phyloP scores from a whole-genome alignment of 768 basidiomycete genomes.

The Boletus sensibilis region DNA sequence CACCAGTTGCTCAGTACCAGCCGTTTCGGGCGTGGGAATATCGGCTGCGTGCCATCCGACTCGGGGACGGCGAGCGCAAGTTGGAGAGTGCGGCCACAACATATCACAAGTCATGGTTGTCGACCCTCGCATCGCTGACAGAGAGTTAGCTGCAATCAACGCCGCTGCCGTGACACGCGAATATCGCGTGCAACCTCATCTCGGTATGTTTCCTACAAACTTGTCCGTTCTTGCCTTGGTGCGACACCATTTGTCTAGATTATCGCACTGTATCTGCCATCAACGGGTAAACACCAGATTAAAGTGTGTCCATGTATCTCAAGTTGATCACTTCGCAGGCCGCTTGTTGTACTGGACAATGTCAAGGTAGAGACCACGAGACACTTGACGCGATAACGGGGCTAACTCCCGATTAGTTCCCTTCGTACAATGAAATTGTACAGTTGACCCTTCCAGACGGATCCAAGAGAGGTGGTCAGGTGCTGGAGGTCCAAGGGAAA shows the following conservation, averaged over 20 bases:
- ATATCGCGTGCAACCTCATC: constrained; percentile 85
- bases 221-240: constrained; percentile 2
- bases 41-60: constrained; percentile 8
- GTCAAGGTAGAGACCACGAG: constrained; percentile 70
- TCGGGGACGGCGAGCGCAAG: constrained; percentile 9
- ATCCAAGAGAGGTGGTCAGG: constrained; percentile 92
- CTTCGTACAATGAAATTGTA: constrained; percentile 98
- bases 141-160: constrained; percentile 76
- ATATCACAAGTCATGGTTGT: constrained; percentile 33
- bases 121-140: constrained; percentile 65
- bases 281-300: constrained; percentile 70
- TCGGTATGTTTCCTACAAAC: constrained; percentile 50
- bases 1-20: background rate
- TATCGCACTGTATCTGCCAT: constrained; percentile 98
- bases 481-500: constrained; percentile 96
- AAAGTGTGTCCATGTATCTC: background rate
- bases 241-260: constrained; percentile 48
- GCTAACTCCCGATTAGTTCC: constrained; percentile 58
- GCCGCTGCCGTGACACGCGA: constrained; percentile 87
- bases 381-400: background rate
- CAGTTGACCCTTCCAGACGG: constrained; percentile 94
- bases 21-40: constrained; percentile 25
- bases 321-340: constrained; percentile 47
- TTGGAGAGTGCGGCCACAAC: constrained; percentile 5
- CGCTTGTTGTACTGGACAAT: constrained; percentile 95